Conservation (phyloP, 768 basidiomycete species). For the Leccinum sublutescens region DNA sequence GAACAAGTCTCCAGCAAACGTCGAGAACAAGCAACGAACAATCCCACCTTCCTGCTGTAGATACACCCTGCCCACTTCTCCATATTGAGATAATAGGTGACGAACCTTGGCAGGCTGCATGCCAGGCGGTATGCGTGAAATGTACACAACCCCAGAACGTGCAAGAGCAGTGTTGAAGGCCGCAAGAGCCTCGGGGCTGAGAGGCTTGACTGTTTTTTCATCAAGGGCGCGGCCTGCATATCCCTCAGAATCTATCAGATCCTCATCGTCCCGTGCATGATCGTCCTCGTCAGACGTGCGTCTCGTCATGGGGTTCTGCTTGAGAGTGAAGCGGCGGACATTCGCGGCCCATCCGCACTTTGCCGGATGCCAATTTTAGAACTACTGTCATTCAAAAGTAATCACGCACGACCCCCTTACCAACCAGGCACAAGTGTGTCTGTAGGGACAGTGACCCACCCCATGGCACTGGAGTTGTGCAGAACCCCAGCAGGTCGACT, state of each 20-base stretch:
- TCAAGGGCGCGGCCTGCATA: conserved; percentile 47
- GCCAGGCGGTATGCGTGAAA: conserved; percentile 94
- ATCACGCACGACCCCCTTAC: neutral
- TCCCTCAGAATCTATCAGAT: conserved; percentile 52
- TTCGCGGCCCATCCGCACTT: neutral
- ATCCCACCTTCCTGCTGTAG: conserved; percentile 84
- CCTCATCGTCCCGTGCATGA: conserved; percentile 24
- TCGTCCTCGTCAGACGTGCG: conserved; percentile 12
- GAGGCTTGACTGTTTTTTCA: conserved; percentile 61
- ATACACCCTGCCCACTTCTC: conserved; percentile 90
- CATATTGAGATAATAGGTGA: conserved; percentile 87
- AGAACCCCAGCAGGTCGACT: too few relatives aligned
- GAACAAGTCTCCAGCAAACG: conserved; percentile 1
- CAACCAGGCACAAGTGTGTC: too few relatives aligned
- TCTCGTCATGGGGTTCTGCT: too few relatives aligned
- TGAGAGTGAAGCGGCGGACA: too few relatives aligned
- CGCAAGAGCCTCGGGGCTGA: conserved; percentile 72
- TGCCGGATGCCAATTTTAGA: conserved; percentile 7
- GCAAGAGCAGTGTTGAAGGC: conserved; percentile 73
- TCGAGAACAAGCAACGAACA: neutral
- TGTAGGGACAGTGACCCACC: too few relatives aligned
- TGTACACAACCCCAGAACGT: conserved; percentile 85
- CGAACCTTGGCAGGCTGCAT: conserved; percentile 97
- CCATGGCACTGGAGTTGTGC: neutral
- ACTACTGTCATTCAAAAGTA: neutral